Conservation (phyloP, 768 basidiomycete genomes). For the Suillus subaureus region DNA sequence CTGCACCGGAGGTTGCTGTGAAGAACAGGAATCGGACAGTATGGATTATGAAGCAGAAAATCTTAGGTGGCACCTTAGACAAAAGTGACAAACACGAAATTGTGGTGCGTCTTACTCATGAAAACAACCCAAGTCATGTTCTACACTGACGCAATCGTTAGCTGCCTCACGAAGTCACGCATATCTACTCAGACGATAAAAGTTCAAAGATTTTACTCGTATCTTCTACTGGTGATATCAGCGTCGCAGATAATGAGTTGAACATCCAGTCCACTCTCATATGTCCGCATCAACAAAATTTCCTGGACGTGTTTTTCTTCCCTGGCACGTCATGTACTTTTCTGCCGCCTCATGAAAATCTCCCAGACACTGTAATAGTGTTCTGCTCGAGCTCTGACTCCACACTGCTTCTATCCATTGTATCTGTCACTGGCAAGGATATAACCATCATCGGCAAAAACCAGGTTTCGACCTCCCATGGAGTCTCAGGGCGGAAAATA, state of each 20-base stretch:
- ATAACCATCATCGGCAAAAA: not conserved
- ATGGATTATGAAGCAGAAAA: slow-evolving; percentile 62
- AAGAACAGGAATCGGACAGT: slow-evolving; percentile 51
- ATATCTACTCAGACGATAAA: slow-evolving; percentile 37
- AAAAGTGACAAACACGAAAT: slow-evolving; percentile 43
- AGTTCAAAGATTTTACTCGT: slow-evolving; percentile 34
- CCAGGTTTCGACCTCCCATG: slow-evolving; percentile 1
- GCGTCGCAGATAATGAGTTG: slow-evolving; percentile 32
- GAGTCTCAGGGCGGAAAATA: not conserved
- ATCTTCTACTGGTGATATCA: slow-evolving; percentile 35
- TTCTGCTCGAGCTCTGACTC: slow-evolving; percentile 24
- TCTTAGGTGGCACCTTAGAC: slow-evolving; percentile 36
- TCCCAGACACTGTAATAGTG: slow-evolving; percentile 19
- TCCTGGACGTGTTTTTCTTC: slow-evolving; percentile 36
- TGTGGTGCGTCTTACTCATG: slow-evolving; percentile 41
- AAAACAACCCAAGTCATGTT: slow-evolving; percentile 1
- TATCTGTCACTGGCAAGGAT: slow-evolving; percentile 15
- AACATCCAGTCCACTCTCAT: slow-evolving; percentile 25
- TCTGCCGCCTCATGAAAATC: slow-evolving; percentile 17
- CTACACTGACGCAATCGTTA: slow-evolving; percentile 27
- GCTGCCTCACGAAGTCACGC: slow-evolving; percentile 46
- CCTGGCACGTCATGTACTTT: slow-evolving; percentile 30
- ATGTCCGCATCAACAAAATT: slow-evolving; percentile 28
- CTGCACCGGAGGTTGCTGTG: slow-evolving; percentile 45
- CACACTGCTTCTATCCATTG: slow-evolving; percentile 25